A percentile compares a stretch with the other conserved stretches of the same genome.
These are phyloP conservation scores for Perkinsus marinus DNA, from an alignment of 169 alveolate genomes.

Conservation along the genomic window DNA sequence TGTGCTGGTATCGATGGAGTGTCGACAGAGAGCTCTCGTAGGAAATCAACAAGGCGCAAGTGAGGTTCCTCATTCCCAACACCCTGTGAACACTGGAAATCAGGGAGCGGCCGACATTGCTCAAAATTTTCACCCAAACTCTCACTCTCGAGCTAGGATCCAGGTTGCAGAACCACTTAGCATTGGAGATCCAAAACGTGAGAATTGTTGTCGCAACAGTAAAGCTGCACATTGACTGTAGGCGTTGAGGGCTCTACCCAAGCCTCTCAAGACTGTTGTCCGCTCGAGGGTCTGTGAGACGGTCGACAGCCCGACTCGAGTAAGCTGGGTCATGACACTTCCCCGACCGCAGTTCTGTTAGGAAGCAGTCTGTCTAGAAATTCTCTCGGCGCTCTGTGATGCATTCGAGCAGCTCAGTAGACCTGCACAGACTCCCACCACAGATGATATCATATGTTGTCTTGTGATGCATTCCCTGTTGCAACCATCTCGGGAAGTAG, in stretches of 20 bases:
- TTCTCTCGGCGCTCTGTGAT: background rate
- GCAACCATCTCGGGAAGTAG: too few relatives aligned
- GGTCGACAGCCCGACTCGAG: background rate
- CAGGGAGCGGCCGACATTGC: background rate
- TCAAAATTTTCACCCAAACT: background rate
- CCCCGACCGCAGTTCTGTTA: background rate
- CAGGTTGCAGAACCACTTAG: background rate
- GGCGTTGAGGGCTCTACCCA: background rate
- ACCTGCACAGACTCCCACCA: background rate
- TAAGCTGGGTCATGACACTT: background rate
- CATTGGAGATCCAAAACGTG: background rate
- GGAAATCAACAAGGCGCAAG: background rate
- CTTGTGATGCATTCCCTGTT: background rate
- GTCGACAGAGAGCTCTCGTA: background rate
- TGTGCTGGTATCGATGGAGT: background rate
- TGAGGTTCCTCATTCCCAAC: background rate
- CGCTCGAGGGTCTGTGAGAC: background rate
- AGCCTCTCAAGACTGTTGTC: background rate
- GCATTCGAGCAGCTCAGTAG: background rate
- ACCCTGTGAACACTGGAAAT: too few relatives aligned
- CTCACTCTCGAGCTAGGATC: background rate
- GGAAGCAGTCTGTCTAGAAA: background rate
- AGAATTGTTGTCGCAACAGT: background rate
- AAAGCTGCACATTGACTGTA: background rate
- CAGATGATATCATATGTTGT: background rate